Percentiles rank a stretch among this genome's conserved stretches.
phyloP scores from a whole-genome alignment of 768 basidiomycete genomes.

The Podaxis pistillaris region DNA sequence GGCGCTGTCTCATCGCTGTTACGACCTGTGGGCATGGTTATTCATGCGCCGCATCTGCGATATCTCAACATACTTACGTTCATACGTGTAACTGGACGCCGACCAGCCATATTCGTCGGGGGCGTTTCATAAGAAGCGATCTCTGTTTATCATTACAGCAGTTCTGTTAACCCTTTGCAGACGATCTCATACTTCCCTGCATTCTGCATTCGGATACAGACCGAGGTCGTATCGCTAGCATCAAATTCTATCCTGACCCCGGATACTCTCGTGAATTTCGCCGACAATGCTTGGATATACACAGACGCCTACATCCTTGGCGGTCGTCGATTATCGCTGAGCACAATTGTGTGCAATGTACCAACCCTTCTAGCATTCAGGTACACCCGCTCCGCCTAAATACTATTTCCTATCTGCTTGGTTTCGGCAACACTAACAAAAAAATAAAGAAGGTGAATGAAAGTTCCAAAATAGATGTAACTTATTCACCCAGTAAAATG shows the following conservation, averaged over 20 bases:
- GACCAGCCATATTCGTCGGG: no score
- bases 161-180: neutral
- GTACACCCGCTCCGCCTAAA: no score
- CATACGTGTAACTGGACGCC: neutral
- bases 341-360: neutral
- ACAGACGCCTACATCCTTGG: neutral
- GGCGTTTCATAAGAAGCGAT: neutral
- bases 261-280: neutral
- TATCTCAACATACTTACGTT: neutral
- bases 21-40: neutral
- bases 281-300: neutral
- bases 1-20: neutral
- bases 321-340: neutral
- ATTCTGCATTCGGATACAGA: neutral
- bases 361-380: neutral
- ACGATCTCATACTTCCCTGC: neutral
- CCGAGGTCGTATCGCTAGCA: neutral
- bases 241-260: neutral
- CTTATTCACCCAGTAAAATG: neutral
- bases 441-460: neutral
- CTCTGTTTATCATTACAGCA: neutral
- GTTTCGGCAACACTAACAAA: neutral
- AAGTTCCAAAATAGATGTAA: neutral
- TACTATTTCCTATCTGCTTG: neutral
- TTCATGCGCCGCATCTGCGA: slow-evolving; percentile 2